Evolutionary conservation across 805 yeast species (phyloP).

Genomic region (Candida silvatica): DNA sequence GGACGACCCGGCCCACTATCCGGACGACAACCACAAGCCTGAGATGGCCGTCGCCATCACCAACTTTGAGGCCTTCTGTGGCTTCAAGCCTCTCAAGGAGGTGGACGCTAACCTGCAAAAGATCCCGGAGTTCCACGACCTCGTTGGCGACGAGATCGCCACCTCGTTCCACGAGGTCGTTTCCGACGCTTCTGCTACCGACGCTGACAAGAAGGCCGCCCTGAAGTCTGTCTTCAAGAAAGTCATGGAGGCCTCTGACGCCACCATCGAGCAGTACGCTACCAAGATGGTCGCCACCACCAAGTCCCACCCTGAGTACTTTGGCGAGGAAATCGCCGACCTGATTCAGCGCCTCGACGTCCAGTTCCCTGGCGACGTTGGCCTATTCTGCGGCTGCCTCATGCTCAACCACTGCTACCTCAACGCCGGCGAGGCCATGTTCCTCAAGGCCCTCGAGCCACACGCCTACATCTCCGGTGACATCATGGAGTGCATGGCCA

Average conservation of each 20-base stretch:
- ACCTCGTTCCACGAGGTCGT: conserved; percentile 48
- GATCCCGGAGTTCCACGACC: conserved; percentile 66
- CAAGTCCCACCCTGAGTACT: conserved; percentile 44
- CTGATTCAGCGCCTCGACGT: conserved; percentile 69
- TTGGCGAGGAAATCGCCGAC: conserved; percentile 54
- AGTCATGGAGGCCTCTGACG: conserved; percentile 77
- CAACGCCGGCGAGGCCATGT: conserved; percentile 91
- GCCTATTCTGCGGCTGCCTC: conserved; percentile 92
- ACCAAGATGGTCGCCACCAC: conserved; percentile 62
- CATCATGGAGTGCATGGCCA: conserved; percentile 99
- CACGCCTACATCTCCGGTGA: conserved; percentile 98
- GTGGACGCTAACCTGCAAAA: conserved; percentile 58
- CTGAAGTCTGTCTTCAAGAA: conserved; percentile 70
- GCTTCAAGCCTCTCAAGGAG: conserved; percentile 84
- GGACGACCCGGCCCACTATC: conserved; percentile 86
- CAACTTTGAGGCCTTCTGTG: conserved; percentile 95
- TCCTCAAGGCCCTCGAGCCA: conserved; percentile 93
- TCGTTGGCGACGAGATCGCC: conserved; percentile 61
- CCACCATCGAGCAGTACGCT: conserved; percentile 47
- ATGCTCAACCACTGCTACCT: conserved; percentile 82
- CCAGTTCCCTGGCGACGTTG: conserved; percentile 92
- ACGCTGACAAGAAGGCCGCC: conserved; percentile 32
- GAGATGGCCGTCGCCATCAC: conserved; percentile 99
- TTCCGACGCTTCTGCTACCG: conserved; percentile 26
- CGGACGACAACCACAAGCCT: conserved; percentile 98